Conservation (phyloP, 345 rosid genomes). For the Gossypium anomalum region DNA sequence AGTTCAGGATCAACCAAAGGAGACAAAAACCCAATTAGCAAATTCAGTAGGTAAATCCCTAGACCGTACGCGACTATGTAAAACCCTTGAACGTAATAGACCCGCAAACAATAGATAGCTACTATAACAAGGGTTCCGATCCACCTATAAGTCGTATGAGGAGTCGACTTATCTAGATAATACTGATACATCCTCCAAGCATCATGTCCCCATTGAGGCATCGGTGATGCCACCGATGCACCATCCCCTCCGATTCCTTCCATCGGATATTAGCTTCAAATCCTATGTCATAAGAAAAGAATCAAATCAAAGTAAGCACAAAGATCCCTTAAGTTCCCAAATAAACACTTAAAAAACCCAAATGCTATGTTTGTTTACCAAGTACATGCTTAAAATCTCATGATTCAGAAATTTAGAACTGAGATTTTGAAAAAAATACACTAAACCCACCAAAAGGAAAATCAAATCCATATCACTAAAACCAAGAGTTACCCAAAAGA, state of each 20-base stretch:
- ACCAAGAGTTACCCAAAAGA: neutral
- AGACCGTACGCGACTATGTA: constrained; percentile 86
- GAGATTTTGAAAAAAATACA: neutral
- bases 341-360: neutral
- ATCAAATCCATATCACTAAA: neutral
- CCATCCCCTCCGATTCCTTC: constrained; percentile 70
- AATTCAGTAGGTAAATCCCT: constrained; percentile 83
- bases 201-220: constrained; percentile 61
- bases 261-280: constrained; percentile 41
- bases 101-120: constrained; percentile 59
- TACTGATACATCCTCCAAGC: constrained; percentile 81
- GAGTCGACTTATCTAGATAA: constrained; percentile 85
- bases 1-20: constrained; percentile 90
- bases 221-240: constrained; percentile 54
- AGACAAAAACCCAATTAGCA: constrained; percentile 88
- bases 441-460: neutral
- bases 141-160: constrained; percentile 80
- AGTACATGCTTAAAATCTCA: neutral
- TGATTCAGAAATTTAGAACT: neutral
- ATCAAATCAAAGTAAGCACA: constrained; percentile 13
- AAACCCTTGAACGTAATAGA: constrained; percentile 77
- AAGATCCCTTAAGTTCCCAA: neutral
- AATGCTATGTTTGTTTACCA: neutral
- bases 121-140: constrained; percentile 56
- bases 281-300: constrained; percentile 21